Base-by-base conservation (phyloP, 768 basidiomycete genomes). In the Collybia sordida region DNA sequence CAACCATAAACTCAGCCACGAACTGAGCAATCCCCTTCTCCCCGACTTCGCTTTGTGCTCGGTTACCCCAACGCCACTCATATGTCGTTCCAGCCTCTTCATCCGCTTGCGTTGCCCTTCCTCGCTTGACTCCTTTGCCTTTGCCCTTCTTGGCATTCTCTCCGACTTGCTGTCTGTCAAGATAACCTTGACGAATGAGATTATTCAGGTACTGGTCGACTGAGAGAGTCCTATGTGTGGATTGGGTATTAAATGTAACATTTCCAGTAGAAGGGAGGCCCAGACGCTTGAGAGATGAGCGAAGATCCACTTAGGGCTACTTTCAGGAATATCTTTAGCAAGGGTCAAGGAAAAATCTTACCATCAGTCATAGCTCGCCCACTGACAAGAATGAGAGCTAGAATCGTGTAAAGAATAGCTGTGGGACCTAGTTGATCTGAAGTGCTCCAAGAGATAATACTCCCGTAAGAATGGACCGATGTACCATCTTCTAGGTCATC, bases 11-110 rank as follows among this genome's bases (percentile, higher is more conserved):
- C 58, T 90, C 84, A 1, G 84, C 83, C 1, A 96, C 75, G 59
- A 96, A 96, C 47, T 69, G 70, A 1, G 84, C 89, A 7, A 94
- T 72, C 11, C 75, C 84, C 51, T 75, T 68, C 66, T 98, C 95
- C 1, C 90, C 87, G 3, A 97, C 81, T 67, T 98, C 95, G 25
- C 81, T 81, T 34, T 86, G 79, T 1, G 93, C 85, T 23, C 90
- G 78, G 22, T 78, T 71, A 3, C 93, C 94, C 94, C 94, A 98
- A 15, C 83, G 79, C 92, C 90, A 93, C 60, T 93, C 90, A 52
- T 74, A 80, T 14, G 70, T 66, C 12, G 67, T 65, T 14, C 72
- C 78, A 6, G 69, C 56, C 41, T 67, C 70, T 52, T 67, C 50
- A 47, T 76, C 68, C 17, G 74, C 72, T 38, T 71, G 71, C 12